phyloP scores from a whole-genome alignment of 1,284 basidiomycete genomes.

The Stygiomarasmius scandens region DNA sequence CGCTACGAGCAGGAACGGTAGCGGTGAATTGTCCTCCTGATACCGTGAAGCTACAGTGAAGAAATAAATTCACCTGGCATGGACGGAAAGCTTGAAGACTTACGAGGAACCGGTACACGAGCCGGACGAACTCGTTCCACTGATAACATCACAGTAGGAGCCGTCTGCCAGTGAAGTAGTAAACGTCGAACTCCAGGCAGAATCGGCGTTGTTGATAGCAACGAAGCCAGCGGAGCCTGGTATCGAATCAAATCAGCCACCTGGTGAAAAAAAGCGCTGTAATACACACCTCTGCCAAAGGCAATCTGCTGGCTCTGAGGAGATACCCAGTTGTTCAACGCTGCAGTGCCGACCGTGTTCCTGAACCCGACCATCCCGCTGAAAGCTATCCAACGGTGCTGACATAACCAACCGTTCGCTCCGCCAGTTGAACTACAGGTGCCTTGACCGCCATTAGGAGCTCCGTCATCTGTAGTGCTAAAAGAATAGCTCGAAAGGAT shows the following conservation, averaged over 20 bases:
- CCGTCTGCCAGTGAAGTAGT: slow-evolving; percentile 45
- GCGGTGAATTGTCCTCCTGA: slow-evolving; percentile 54
- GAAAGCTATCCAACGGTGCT: slow-evolving; percentile 63
- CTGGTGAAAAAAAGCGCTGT: too few species aligned
- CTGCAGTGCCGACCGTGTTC: slow-evolving; percentile 53
- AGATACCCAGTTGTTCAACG: slow-evolving; percentile 58
- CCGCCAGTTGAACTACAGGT: slow-evolving; percentile 56
- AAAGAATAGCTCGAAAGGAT: slow-evolving; percentile 66
- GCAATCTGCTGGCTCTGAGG: slow-evolving; percentile 60
- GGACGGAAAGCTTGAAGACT: slow-evolving; percentile 17
- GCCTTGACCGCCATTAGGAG: slow-evolving; percentile 58
- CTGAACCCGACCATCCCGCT: slow-evolving; percentile 66
- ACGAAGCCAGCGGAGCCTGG: slow-evolving; percentile 46
- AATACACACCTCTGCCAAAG: slow-evolving; percentile 56
- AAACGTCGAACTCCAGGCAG: slow-evolving; percentile 45
- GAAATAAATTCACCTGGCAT: too few species aligned
- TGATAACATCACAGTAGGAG: slow-evolving; percentile 52
- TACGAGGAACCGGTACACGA: slow-evolving; percentile 44
- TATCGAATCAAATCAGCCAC: too few species aligned
- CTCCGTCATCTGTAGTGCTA: slow-evolving; percentile 53
- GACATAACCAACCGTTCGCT: slow-evolving; percentile 61
- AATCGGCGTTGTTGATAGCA: slow-evolving; percentile 52
- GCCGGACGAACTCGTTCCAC: slow-evolving; percentile 32
- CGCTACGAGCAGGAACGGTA: slow-evolving; percentile 53
- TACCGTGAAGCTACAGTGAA: slow-evolving; percentile 57